Evolutionary conservation across 2,329 filamentous ascomycete species (phyloP), one percentile per base, ranked within the genome.

Genomic region (Colletotrichum sp.): DNA sequence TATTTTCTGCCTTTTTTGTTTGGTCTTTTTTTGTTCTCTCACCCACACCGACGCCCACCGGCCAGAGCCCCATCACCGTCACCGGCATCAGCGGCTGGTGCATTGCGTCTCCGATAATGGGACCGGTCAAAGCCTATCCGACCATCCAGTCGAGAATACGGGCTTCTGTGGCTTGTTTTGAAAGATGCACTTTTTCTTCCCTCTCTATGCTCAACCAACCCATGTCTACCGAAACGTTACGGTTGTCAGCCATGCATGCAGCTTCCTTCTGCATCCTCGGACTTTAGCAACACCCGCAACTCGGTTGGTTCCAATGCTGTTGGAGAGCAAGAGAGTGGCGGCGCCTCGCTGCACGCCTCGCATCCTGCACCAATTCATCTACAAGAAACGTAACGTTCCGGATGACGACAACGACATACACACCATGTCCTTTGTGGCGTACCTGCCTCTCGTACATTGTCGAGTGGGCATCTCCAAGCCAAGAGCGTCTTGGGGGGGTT

Each of bases 111-210:
- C 57, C 57, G 16, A n/a, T 13, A 3, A 16, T 30, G 15, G 28
- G 3, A 21, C 30, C 32, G 59, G 26, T 32, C 59, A 62, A 62
- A 62, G 18, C n/a, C 24, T 26, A 60, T 60, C 70, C 52, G 70
- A 68, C 70, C 70, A 52, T 72, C 70, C 70, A 67, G 30, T 21
- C n/a, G 71, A 36, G 55, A 69, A 55, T 52, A 63, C 52, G 65
- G 55, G 62, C 4, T 32, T 12, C 13, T 39, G 62, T 64, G 62
- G 62, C 62, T 64, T 34, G 32, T 26, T 64, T 26, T n/a, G 21
- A 44, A 39, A 64, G 34, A 64, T 64, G 62, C 62, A 64, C 62
- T 13, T 36, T 49, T 7, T 21, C 3, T 7, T 7, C 6, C n/a
- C 10, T 21, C n/a, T 9, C 3, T n/a, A n/a, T n/a, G n/a, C n/a